Percentiles rank a stretch among this genome's conserved stretches.
phyloP scores from a whole-genome alignment of 768 basidiomycete species.

The Lepiota brunneoincarnata region DNA sequence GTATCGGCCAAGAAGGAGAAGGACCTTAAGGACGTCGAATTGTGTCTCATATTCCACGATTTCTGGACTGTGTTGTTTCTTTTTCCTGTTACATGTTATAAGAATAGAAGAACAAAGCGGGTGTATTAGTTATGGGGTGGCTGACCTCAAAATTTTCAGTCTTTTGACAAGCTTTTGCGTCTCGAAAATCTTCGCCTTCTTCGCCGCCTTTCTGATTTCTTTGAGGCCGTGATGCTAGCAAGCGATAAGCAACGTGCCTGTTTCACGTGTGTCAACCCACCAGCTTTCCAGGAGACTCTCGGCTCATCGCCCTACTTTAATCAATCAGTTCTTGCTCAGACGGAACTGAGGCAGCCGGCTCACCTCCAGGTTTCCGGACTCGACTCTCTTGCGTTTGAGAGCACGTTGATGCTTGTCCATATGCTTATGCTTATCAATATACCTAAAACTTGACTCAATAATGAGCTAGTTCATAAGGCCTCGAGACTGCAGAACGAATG shows the following conservation, averaged over 20 bases:
- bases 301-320: conserved; percentile 35
- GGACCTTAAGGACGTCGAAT: conserved; percentile 64
- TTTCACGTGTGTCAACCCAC: conserved; percentile 31
- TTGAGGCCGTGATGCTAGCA: conserved; percentile 72
- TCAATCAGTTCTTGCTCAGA: neutral
- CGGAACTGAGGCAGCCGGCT: neutral
- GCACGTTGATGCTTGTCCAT: conserved; percentile 22
- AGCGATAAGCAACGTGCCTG: conserved; percentile 1
- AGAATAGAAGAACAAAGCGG: neutral
- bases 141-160: conserved; percentile 66
- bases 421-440: conserved; percentile 16
- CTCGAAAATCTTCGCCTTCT: conserved; percentile 81
- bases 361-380: conserved; percentile 19
- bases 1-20: neutral
- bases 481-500: too few species aligned
- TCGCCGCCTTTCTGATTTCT: conserved; percentile 72
- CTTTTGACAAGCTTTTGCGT: conserved; percentile 81
- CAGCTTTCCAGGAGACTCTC: conserved; percentile 53
- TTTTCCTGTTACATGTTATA: conserved; percentile 27
- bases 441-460: neutral
- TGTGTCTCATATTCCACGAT: conserved; percentile 56
- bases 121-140: neutral
- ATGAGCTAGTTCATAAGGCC: too few species aligned
- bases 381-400: conserved; percentile 43
- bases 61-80: conserved; percentile 33